Evolutionary conservation across 2,329 filamentous ascomycete genomes (phyloP), one percentile per base, ranked within the genome.

Genomic region (Fusarium clavum): DNA sequence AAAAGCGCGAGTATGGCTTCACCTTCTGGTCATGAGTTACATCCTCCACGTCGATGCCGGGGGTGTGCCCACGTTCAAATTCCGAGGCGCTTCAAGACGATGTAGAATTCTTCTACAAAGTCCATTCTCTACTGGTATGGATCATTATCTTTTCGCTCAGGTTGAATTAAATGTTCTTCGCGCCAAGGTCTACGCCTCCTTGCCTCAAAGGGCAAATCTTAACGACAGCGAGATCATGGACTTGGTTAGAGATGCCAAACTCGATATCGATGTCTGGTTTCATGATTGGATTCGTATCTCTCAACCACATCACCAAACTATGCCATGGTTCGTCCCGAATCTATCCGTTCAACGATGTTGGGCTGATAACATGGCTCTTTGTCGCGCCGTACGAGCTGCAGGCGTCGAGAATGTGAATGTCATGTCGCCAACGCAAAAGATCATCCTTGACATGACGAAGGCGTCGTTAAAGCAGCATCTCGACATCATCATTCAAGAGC

Each of bases 281-380:
- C 56, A 66, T 20, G 63, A 66, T 5, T 66, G 63, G 61, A 43
- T 67, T 3, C 63, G 63, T 0, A 66, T 66, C 2, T 67, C 61
- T 0, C 30, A 67, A 8, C 56, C 46, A 0, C 55, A 66, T 3
- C 55, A 67, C 1, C 30, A 24, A 1, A 13, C 12, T 1, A 66
- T 66, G 63, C 63, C 63, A 4, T 66, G 63, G 63, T 66, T 66
- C 1, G 62, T 54, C 0, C 63, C 62, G 1, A 66, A 66, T 2
- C 4, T 66, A 0, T 55, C 55, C 1, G 55, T 66, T 0, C 63
- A 66, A 8, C 56, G 61, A 9, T 66, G 62, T 5, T 67, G 63
- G 63, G 63, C 63, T 12, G 61, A 66, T 2, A 66, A 61, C 5
- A 66, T 66, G 48, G 62, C 61, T 25, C 55, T 66, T 2, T 66